Percentiles rank a stretch among this genome's conserved stretches.
phyloP scores from a whole-genome alignment of 2,329 filamentous ascomycete genomes.

The Diaporthe sp. region DNA sequence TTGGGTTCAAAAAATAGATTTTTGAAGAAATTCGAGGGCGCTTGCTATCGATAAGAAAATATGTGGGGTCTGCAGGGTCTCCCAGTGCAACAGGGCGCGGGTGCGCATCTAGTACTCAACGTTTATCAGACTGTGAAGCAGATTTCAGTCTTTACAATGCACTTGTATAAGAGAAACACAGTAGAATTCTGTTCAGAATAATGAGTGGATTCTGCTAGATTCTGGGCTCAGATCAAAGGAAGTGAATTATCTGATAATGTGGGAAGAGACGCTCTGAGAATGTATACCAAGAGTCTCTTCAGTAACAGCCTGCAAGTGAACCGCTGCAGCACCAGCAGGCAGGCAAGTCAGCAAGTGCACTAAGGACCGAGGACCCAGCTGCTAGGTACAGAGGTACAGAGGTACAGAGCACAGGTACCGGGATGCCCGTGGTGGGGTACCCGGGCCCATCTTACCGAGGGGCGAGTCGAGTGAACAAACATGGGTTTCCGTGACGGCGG shows the following conservation, averaged over 20 bases:
- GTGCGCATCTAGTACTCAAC: neutral
- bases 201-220: too few relatives aligned
- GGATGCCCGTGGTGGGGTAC: constrained; percentile 20
- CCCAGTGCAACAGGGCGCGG: neutral
- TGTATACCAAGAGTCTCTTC: neutral
- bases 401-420: neutral
- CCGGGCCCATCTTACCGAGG: neutral
- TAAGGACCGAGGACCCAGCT: neutral
- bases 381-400: neutral
- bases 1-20: constrained; percentile 26
- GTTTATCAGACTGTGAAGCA: neutral
- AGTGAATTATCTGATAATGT: neutral
- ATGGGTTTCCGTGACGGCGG: constrained; percentile 27
- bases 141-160: neutral
- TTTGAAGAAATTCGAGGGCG: constrained; percentile 29
- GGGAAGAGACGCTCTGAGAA: neutral
- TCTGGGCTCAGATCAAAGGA: too few relatives aligned
- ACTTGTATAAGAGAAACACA: neutral
- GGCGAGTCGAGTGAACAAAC: constrained; percentile 18
- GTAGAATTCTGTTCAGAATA: neutral
- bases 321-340: neutral
- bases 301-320: neutral
- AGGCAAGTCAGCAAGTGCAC: neutral
- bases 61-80: constrained; percentile 9
- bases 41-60: constrained; percentile 42